Base-by-base conservation (phyloP, 169 alveolate species). In the Plasmodium falciparum region DNA sequence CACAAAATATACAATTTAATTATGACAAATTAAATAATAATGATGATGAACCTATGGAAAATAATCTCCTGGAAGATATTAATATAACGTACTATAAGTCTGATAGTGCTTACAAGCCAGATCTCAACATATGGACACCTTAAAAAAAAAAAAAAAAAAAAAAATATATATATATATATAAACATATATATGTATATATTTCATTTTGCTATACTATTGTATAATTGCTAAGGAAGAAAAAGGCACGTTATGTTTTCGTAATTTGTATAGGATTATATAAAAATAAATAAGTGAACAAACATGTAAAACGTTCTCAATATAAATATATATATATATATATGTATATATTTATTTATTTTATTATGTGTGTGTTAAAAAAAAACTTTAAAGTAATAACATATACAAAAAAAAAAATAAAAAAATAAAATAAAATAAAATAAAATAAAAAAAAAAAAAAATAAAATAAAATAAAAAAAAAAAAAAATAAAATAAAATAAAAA, bases 121-220 rank as follows among this genome's bases (percentile, higher is more conserved):
- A 80, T 12, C 66, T 13, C 8, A 5, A 56, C 24, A 69, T 80
- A 12, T 80, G 90, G 90, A 54, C 33, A 24, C 90, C 67, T 15
- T 69, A 71, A 67, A 59, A 13, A 13, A 62, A 62, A 62, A 17
- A 17, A 17, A 8, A 52, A 52, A 2, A 15, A 56, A 11, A n/a
- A 54, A 12, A 1, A 26, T 26, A 26, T 26, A 26, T 2, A 26
- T 26, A 11, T 52, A 13, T 56, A 56, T n/a, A 15, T 56, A 15
- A 1, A 24, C 9, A 15, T 20, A 39, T 39, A 39, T 39, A 39
- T 5, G 9, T 5, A 39, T 39, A 39, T 39, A 39, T 39, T 39
- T 39, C 6, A 39, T 39, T 39, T 39, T 39, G 7, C 47, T 7
- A 39, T 39, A 39, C 9, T 5, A 39, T 7, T 7, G 47, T 39